Base-by-base conservation (phyloP, 495 filamentous ascomycete genomes). In the Daldinia vernicosa region DNA sequence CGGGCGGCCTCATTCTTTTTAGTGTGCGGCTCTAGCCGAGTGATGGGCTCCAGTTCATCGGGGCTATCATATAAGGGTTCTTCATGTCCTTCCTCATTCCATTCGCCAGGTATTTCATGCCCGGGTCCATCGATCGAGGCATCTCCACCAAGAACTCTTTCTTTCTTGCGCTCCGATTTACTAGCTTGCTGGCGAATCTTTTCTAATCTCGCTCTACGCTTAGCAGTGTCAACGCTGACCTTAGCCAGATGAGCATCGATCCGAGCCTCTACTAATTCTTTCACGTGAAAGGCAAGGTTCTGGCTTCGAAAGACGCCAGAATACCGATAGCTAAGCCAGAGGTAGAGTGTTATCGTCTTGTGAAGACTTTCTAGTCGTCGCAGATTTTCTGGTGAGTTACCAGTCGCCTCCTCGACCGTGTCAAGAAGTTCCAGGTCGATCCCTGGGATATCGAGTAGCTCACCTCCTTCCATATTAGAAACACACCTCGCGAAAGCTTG, bases 271-370 rank as follows among this genome's bases (percentile, higher is more conserved):
- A 93, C 90, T 53, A 97, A 67, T 19, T 78, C 75, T 78, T 98
- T 98, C 37, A 93, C 87, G 78, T 97, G 90, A 57, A 91, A 87
- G 1, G 92, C 93, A 24, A 97, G 86, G 28, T 83, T 83, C 67
- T 93, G 88, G 67, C 90, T 92, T 11, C 84, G 86, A 77, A 98
- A 97, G 11, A 97, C 85, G 56, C 94, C 93, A 11, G 89, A 84
- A 75, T 86, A 90, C 12, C 88, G 88, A 75, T 88, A 90, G 53
- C 84, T 87, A 76, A 98, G 83, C 95, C 95, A 99, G 7, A 94
- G 83, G 72, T 97, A 99, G 19, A 95, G 78, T 19, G 95, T 91
- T 33, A 98, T 79, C 15, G 87, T 82, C 75, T 92, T 93, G 80
- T 99, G 96, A 24, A 98, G 80, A 17, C 70, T 74, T 79, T 98